Evolutionary conservation across 2,329 filamentous ascomycete species (phyloP).

Genomic region (Penicillium rolfsii): DNA sequence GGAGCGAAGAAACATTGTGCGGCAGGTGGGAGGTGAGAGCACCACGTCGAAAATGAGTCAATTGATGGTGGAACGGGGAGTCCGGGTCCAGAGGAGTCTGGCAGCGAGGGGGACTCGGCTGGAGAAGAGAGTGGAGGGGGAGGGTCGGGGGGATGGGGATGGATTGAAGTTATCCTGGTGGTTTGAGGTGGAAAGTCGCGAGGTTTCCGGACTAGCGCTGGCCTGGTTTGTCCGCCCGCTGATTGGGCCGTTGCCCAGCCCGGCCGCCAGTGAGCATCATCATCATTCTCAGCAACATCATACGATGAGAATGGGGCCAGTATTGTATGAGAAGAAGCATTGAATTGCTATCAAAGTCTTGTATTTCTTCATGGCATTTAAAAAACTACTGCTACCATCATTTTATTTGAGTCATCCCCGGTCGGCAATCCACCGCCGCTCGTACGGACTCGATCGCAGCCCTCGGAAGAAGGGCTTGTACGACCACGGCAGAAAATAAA

Average conservation of each 20-base stretch:
- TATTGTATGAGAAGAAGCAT: not conserved
- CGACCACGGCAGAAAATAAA: constrained; percentile 2
- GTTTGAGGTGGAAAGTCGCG: constrained; percentile 46
- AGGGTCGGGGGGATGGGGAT: constrained; percentile 36
- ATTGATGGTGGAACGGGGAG: constrained; percentile 30
- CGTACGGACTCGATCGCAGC: constrained; percentile 3
- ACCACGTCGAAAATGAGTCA: constrained; percentile 35
- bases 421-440: constrained; percentile 1
- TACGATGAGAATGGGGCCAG: not conserved
- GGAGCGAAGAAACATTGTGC: constrained; percentile 53
- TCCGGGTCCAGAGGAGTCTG: constrained; percentile 26
- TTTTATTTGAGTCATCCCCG: not conserved
- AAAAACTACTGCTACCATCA: not conserved
- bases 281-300: constrained; percentile 25
- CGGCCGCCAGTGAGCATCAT: constrained; percentile 26
- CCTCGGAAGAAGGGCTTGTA: not conserved
- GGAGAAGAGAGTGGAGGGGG: constrained; percentile 37
- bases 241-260: constrained; percentile 37
- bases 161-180: constrained; percentile 41
- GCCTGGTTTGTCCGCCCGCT: constrained; percentile 38
- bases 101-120: constrained; percentile 27
- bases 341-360: not conserved
- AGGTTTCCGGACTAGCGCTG: constrained; percentile 42
- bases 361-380: not conserved
- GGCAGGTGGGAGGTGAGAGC: constrained; percentile 34